A percentile compares a stretch with the other conserved stretches of the same genome.
Conservation (phyloP, 1,139 yeast species). For the Cylindricascospora bacillispora region DNA sequence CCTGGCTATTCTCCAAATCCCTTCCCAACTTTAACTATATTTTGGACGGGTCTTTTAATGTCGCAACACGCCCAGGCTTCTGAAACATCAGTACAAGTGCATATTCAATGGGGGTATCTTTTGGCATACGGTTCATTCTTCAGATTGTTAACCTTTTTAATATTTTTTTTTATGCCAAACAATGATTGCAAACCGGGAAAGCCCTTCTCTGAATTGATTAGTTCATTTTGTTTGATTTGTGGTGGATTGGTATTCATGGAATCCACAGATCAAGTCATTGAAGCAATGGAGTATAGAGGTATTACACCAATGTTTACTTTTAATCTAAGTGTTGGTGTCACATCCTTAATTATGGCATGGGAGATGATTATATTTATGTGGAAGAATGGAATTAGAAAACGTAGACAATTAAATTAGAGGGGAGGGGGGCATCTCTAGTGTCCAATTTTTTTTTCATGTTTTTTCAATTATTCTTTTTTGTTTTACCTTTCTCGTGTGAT, state of each 20-base stretch:
- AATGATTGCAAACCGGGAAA: constrained; percentile 37
- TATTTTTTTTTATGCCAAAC: constrained; percentile 42
- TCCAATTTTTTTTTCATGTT: no score
- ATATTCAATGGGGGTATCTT: constrained; percentile 83
- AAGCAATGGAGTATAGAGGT: constrained; percentile 76
- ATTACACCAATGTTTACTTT: constrained; percentile 82
- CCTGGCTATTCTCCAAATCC: constrained; percentile 84
- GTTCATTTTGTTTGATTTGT: constrained; percentile 63
- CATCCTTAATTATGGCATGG: constrained; percentile 84
- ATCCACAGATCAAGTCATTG: constrained; percentile 73
- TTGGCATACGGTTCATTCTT: constrained; percentile 67
- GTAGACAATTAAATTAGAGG: no score
- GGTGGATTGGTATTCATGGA: constrained; percentile 93
- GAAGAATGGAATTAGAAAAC: no score
- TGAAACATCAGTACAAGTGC: constrained; percentile 60
- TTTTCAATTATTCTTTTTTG: no score
- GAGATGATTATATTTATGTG: constrained; percentile 58
- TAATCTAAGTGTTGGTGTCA: constrained; percentile 68
- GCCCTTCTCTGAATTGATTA: constrained; percentile 77
- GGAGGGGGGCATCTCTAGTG: no score
- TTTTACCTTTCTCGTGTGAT: no score
- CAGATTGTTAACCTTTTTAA: constrained; percentile 54
- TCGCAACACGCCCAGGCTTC: constrained; percentile 87
- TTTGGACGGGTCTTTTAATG: constrained; percentile 97
- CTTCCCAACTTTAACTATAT: constrained; percentile 82